These are phyloP conservation scores for Cryptosporidium viatorum DNA, from an alignment of 169 alveolate genomes.

Conservation along the genomic window DNA sequence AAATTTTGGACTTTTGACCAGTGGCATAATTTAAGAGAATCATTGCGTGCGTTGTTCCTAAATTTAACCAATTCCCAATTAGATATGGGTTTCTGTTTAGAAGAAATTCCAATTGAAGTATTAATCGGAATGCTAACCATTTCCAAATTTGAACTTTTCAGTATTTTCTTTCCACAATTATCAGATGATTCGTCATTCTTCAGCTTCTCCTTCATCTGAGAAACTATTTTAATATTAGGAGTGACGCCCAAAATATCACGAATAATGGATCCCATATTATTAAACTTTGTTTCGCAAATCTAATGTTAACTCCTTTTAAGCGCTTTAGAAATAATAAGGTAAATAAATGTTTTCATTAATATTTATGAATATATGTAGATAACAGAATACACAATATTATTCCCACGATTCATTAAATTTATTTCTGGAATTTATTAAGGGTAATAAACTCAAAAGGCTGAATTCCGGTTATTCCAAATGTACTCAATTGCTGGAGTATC, in stretches of 20 bases:
- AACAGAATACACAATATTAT: no score
- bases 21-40: slow-evolving; percentile 37
- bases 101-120: slow-evolving; percentile 20
- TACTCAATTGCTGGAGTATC: not conserved
- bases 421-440: not conserved
- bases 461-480: not conserved
- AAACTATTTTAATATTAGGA: slow-evolving; percentile 61
- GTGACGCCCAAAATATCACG: slow-evolving; percentile 49
- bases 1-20: slow-evolving; percentile 33
- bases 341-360: no score
- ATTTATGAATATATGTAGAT: no score
- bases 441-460: no score
- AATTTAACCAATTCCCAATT: slow-evolving; percentile 60
- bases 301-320: not conserved
- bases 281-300: not conserved
- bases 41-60: slow-evolving; percentile 49
- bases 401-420: not conserved
- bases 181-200: not conserved
- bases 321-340: not conserved
- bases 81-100: slow-evolving; percentile 16
- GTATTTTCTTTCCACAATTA: not conserved
- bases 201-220: slow-evolving; percentile 63
- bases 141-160: not conserved
- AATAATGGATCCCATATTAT: slow-evolving; percentile 36
- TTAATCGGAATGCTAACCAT: slow-evolving; percentile 70